phyloP scores from a whole-genome alignment of 352 stramenopile species.

The Globisporangium parvum region DNA sequence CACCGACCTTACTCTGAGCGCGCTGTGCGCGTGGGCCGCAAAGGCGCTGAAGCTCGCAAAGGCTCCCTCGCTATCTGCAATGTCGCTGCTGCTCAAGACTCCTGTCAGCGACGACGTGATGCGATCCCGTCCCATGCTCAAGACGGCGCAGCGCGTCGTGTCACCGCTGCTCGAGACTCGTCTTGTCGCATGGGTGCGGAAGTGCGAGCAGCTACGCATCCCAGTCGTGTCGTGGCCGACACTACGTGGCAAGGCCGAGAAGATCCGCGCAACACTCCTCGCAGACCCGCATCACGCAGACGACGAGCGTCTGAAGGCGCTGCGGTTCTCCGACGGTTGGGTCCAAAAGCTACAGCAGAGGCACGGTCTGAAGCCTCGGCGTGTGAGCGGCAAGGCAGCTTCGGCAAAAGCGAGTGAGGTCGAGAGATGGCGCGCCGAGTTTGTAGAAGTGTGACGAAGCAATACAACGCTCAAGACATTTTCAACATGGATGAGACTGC shows the following conservation, averaged over 20 bases:
- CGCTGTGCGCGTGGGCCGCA: not conserved
- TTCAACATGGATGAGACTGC: not conserved
- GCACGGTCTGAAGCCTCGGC: not conserved
- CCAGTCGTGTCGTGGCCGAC: not conserved
- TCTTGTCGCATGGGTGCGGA: not conserved
- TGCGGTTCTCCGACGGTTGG: not conserved
- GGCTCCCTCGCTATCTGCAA: not conserved
- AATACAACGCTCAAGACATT: constrained; percentile 1
- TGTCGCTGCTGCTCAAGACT: not conserved
- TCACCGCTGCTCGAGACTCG: not conserved
- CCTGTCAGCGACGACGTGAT: not conserved
- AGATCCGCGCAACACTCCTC: not conserved
- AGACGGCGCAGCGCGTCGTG: not conserved
- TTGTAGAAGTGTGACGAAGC: not conserved
- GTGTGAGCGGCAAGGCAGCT: not conserved
- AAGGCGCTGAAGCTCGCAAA: not conserved
- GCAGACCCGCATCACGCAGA: not conserved
- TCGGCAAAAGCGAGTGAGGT: not conserved
- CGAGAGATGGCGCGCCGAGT: not conserved
- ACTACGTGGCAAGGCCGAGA: not conserved
- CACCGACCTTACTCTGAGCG: not conserved
- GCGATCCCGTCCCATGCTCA: not conserved
- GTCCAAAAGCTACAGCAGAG: not conserved
- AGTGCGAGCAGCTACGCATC: not conserved
- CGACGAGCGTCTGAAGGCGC: not conserved